These are phyloP conservation scores for Exophiala calicioides DNA, from an alignment of 2,329 filamentous ascomycete species.

Conservation along the genomic window DNA sequence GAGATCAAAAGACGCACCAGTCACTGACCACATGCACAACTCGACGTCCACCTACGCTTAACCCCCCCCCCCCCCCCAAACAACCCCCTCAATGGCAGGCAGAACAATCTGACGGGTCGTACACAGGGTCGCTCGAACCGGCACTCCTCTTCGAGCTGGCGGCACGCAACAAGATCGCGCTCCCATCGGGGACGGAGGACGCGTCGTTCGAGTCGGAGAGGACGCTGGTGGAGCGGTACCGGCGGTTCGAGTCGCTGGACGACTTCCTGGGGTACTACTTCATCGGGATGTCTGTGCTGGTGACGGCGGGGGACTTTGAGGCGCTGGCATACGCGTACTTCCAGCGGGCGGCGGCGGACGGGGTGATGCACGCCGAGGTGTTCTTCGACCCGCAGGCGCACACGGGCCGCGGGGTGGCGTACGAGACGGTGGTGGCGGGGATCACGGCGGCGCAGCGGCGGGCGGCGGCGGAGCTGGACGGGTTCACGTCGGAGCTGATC, in stretches of 20 bases:
- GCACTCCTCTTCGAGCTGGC: slow-evolving; percentile 70
- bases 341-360: slow-evolving; percentile 61
- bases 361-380: slow-evolving; percentile 72
- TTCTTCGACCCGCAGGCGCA: slow-evolving; percentile 84
- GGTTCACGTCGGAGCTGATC: slow-evolving; percentile 66
- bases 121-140: slow-evolving; percentile 60
- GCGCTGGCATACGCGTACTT: slow-evolving; percentile 74
- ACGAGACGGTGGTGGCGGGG: slow-evolving; percentile 64
- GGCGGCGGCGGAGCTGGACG: slow-evolving; percentile 62
- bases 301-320: slow-evolving; percentile 67
- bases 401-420: slow-evolving; percentile 62
- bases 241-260: slow-evolving; percentile 68
- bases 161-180: slow-evolving; percentile 62
- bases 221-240: slow-evolving; percentile 64
- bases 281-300: slow-evolving; percentile 70
- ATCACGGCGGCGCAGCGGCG: slow-evolving; percentile 61
- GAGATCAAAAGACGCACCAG: background rate
- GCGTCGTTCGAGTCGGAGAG: slow-evolving; percentile 63
- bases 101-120: too few relatives aligned
- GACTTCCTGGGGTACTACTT: slow-evolving; percentile 78
- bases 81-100: too few relatives aligned
- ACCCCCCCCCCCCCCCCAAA: too few relatives aligned
- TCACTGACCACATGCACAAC: background rate
- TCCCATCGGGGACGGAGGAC: slow-evolving; percentile 58
- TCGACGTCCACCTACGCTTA: too few relatives aligned